These are phyloP conservation scores for Penicillium angulare DNA, from an alignment of 495 filamentous ascomycete species.

Conservation along the genomic window DNA sequence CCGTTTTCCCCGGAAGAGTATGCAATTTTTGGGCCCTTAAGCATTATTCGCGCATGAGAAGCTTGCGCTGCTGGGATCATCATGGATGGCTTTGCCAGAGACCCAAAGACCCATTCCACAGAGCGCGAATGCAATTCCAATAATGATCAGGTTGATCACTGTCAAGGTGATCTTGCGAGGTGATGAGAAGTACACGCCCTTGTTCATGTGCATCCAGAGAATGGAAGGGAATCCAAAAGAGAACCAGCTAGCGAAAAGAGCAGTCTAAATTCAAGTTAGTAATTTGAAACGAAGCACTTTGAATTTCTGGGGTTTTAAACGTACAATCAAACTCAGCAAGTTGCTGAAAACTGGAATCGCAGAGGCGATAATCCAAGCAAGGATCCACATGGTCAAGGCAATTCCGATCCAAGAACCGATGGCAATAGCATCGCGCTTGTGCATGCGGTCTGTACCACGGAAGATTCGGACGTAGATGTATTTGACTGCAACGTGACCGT, in stretches of 20 bases:
- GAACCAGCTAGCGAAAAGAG: constrained; percentile 42
- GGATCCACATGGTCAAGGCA: constrained; percentile 53
- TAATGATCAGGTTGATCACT: constrained; percentile 27
- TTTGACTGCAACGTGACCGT: constrained; percentile 60
- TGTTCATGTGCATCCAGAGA: constrained; percentile 41
- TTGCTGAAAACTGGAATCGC: constrained; percentile 72
- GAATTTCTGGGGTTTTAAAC: constrained; percentile 13
- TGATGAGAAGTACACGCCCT: constrained; percentile 22
- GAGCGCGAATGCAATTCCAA: constrained; percentile 23
- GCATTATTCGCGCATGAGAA: constrained; percentile 34
- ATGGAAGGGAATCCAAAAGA: constrained; percentile 38
- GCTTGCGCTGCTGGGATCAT: constrained; percentile 25
- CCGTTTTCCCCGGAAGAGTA: not conserved
- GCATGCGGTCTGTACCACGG: constrained; percentile 57
- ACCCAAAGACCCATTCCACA: constrained; percentile 41
- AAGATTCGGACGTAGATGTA: constrained; percentile 67
- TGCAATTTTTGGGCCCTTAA: not conserved
- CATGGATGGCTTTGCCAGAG: constrained; percentile 41
- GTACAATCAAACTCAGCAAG: constrained; percentile 54
- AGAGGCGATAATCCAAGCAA: constrained; percentile 71
- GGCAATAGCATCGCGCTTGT: constrained; percentile 53
- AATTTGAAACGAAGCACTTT: no score
- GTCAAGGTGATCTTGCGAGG: constrained; percentile 29
- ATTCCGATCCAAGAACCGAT: constrained; percentile 58
- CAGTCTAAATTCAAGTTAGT: constrained; percentile 17